These are phyloP conservation scores for Ceratocystis variospora DNA, from an alignment of 2,329 filamentous ascomycete genomes.

Conservation along the genomic window DNA sequence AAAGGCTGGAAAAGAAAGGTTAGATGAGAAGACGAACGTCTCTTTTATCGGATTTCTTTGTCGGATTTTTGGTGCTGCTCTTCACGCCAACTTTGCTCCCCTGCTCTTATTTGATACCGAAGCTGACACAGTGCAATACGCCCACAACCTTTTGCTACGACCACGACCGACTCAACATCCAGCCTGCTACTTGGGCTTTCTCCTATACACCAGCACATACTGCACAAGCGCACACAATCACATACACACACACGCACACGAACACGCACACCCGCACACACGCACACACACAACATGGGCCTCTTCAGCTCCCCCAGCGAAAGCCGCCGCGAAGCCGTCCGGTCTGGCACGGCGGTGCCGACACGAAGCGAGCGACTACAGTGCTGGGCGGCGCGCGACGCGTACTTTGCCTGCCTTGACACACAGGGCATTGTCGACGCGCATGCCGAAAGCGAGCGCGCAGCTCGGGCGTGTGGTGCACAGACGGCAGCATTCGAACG, in stretches of 20 bases:
- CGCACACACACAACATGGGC: slow-evolving; percentile 31
- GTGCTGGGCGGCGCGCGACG: slow-evolving; percentile 85
- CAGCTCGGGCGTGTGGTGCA: slow-evolving; percentile 29
- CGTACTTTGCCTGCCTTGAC: slow-evolving; percentile 80
- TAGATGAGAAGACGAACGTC: too few species aligned
- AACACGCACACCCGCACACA: slow-evolving; percentile 15
- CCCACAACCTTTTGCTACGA: background rate
- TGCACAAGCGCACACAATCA: background rate
- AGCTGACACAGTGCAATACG: too few species aligned
- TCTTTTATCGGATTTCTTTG: background rate
- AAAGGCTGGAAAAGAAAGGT: background rate
- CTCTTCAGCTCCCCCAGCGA: slow-evolving; percentile 33
- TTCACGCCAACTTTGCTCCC: background rate
- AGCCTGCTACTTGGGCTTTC: background rate
- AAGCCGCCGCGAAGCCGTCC: slow-evolving; percentile 40
- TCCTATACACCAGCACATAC: background rate
- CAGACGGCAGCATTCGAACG: slow-evolving; percentile 52
- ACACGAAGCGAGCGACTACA: slow-evolving; percentile 64
- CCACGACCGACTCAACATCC: background rate
- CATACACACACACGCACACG: background rate
- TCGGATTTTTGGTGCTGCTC: background rate
- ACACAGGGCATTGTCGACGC: slow-evolving; percentile 64
- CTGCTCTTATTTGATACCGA: too few species aligned
- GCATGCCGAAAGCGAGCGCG: slow-evolving; percentile 26
- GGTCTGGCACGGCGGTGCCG: slow-evolving; percentile 55